Base-by-base conservation (phyloP, 352 stramenopile species). In the Globisporangium alternatum region DNA sequence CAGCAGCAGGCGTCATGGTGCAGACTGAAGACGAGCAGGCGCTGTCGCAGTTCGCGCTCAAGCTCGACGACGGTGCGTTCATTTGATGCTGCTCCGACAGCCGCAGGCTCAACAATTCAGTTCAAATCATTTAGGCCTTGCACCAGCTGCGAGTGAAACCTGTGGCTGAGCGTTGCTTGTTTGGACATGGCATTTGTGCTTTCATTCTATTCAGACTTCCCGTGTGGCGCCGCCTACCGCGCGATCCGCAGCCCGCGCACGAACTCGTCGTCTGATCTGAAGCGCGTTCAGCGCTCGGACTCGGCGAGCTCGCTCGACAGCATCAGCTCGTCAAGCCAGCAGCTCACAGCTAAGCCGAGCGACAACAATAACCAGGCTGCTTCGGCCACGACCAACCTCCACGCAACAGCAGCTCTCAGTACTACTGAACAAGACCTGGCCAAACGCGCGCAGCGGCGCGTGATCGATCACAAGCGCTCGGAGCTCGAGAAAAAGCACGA, bases 401-500 rank as follows among this genome's bases (percentile, higher is more conserved):
- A 28, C 25, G 25, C 25, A 30, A 30, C 33, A 35, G 31, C 22
- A 22, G 56, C 13, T 6, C 60, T 37, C 33, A 41, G 15, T 25
- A 49, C 45, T 21, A 66, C n/a, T 0, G 67, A 67, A 41, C 60
- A 70, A 17, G 77, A 90, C 48, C 60, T 88, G 12, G 73, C 77
- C 2, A 77, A 68, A 60, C 69, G 71, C 8, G 74, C 81, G 17
- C 78, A 83, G 62, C 73, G 56, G 30, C 81, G 81, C 22, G 78
- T 90, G 51, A 83, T 65, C 13, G 75, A 85, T 37, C 76, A 74
- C 67, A 90, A 87, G 52, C 81, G 78, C 54, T 79, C 75, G 1
- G 77, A 90, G 75, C 60, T 78, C 17, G 78, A 90, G 48, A 72
- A 68, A 33, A 80, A 74, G 17, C 64, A 72, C 25, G 80, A 90